A percentile compares a stretch with the other conserved stretches of the same genome.
These are phyloP conservation scores for Eimeria tenella DNA, from an alignment of 169 alveolate species.

Conservation along the genomic window DNA sequence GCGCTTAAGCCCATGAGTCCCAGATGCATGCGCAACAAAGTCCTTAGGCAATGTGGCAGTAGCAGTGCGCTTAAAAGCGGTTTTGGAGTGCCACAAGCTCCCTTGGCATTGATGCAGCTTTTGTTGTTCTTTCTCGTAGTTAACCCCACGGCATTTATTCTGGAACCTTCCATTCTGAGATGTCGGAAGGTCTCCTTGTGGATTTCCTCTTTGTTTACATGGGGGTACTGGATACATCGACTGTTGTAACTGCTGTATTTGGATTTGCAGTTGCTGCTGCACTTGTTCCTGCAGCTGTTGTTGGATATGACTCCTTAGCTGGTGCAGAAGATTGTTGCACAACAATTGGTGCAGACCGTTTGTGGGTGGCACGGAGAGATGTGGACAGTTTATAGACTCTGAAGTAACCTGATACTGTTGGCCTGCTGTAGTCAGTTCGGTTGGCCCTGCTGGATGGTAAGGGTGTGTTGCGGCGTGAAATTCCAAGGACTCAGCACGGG, in stretches of 20 bases:
- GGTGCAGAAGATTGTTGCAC: constrained; percentile 16
- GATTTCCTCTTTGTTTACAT: neutral
- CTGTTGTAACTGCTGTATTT: constrained; percentile 2
- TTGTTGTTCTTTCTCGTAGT: neutral
- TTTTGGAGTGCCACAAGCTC: neutral
- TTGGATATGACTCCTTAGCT: constrained; percentile 1
- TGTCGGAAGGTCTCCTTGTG: neutral
- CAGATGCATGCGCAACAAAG: neutral
- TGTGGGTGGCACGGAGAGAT: neutral
- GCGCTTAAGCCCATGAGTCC: constrained; percentile 9
- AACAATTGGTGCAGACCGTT: constrained; percentile 23
- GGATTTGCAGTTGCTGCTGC: constrained; percentile 19
- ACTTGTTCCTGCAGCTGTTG: constrained; percentile 14
- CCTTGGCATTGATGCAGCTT: neutral
- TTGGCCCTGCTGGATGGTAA: neutral
- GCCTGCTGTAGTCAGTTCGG: neutral
- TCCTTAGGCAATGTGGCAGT: neutral
- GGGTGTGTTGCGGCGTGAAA: neutral
- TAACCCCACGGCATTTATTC: neutral
- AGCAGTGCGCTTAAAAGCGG: neutral
- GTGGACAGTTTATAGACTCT: neutral
- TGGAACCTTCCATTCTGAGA: neutral
- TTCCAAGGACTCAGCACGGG: neutral
- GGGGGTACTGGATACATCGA: neutral
- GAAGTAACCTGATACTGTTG: neutral